Base-by-base conservation (phyloP, 192 early-diverging fungal genomes). In the Coemansia javaensis region DNA sequence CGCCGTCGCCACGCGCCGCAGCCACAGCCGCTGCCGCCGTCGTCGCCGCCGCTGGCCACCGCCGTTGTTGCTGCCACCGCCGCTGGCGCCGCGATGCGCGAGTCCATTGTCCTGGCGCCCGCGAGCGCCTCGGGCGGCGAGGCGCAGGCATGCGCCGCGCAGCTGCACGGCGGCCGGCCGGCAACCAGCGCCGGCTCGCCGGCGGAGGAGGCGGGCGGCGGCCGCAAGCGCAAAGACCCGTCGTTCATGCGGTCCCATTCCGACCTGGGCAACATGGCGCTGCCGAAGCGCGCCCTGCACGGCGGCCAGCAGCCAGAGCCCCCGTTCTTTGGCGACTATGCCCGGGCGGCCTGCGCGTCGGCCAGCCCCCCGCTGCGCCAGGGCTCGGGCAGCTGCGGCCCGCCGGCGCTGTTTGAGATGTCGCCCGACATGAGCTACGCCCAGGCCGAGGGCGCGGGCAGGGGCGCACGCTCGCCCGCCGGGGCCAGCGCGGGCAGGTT, bases 171-270 rank as follows among this genome's bases (percentile, higher is more conserved):
- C 25, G 3, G 7, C 25, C 4, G 25, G 25, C 4, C 3, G 7
- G 25, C 39, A 4, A 23, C 5, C 22, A 40, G 23, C 7, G 40
- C 39, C 9, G 22, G 37, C 21, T n/a, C n/a, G n/a, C n/a, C n/a
- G n/a, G 24, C 36, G 47, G 24, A 13, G 15, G 35, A 18, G 21
- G 23, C 15, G 15, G 39, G 5, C 8, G 23, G 12, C 24, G 41
- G 42, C 5, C 69, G 58, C n/a, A 74, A 74, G 51, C 70, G 70
- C 43, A 74, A 74, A 40, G 63, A 66, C 21, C 59, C 62, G 15
- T 74, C 70, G 43, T 66, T 74, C 39, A 60, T 74, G 70, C 53
- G 70, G 37, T 74, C 70, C 36, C 70, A 66, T 35, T 74, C 70
- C 13, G 70, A 74, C 30, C 47, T 74, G 40, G 55, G 59, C 18